Base-by-base conservation (phyloP, 345 rosid species). In the Eucalyptus curtisii region DNA sequence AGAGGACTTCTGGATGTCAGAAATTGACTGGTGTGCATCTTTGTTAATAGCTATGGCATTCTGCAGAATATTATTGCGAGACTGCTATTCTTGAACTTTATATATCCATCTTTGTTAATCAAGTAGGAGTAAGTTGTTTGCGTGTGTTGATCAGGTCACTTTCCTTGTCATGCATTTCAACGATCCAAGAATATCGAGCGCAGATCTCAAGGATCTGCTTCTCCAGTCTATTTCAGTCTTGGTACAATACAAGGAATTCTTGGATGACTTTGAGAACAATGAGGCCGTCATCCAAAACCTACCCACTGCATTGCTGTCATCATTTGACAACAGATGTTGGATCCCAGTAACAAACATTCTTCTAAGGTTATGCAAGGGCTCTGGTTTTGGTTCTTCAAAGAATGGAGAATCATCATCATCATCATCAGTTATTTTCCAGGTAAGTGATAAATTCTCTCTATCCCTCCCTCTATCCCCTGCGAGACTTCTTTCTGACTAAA, bases 281-380 rank as follows among this genome's bases (percentile, higher is more conserved):
- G 96, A 93, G 91, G 97, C 96, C 14, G 99, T 99, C 87, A 95
- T 93, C 22, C 94, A 89, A 55, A 95, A 90, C 91, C 92, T 98
- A 95, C 98, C 99, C 30, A 94, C 93, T 88, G 95, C 97, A 27
- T 92, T 98, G 89, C 87, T 98, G 85, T 93, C 97, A 66, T 96
- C 99, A 86, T 98, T 98, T 93, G 99, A 98, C 90, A 98, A 97
- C 93, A 92, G 99, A 91, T 96, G 96, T 87, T 98, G 99, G 99
- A 95, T 96, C 87, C 97, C 98, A 16, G 97, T 97, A 85, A 98
- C 99, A 47, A 98, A 95, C 89, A 98, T 97, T 91, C 95, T 98
- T 90, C 92, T 98, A 91, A 95, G 99, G 61, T 91, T 98, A 90
- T 96, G 96, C 93, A 97, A 94, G 93, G 97, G 96, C 91, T 94